Percentiles rank a stretch among this genome's conserved stretches.
Evolutionary conservation across 163 green algal genomes (phyloP).

Genomic region (Scenedesmus sp.): DNA sequence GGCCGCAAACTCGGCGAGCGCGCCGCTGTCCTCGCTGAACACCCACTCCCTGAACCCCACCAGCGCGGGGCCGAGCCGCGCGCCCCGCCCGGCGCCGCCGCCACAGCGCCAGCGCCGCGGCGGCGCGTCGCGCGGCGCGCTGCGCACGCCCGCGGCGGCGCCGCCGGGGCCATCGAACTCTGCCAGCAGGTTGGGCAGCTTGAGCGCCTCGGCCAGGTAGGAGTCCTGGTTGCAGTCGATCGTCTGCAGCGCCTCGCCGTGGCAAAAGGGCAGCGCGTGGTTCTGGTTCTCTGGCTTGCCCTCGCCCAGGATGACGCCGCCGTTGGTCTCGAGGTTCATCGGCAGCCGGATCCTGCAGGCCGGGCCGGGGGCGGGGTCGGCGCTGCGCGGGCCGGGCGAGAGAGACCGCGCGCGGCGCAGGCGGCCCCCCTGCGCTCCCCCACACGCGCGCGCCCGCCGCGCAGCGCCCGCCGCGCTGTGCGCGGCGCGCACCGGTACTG

Average conservation of each 20-base stretch:
- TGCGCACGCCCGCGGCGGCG: not conserved
- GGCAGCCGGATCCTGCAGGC: conserved; percentile 77
- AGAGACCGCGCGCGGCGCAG: too few species aligned
- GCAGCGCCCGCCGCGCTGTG: too few species aligned
- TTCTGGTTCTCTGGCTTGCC: conserved; percentile 98
- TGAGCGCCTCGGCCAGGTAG: conserved; percentile 79
- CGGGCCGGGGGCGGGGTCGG: not conserved
- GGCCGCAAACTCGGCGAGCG: conserved; percentile 78
- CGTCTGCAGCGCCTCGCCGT: conserved; percentile 83
- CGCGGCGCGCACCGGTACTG: conserved; percentile 22
- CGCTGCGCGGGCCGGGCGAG: too few species aligned
- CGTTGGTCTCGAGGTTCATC: conserved; percentile 63
- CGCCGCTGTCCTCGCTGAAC: conserved; percentile 76
- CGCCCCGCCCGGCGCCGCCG: conserved; percentile 25
- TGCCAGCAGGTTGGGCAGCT: conserved; percentile 57
- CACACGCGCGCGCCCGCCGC: too few species aligned
- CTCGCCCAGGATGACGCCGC: conserved; percentile 86
- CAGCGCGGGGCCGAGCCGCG: conserved; percentile 58
- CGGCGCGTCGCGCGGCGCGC: not conserved
- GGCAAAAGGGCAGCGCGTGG: conserved; percentile 86
- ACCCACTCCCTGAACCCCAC: conserved; percentile 83
- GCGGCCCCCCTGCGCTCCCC: too few species aligned
- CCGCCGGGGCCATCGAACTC: conserved; percentile 26
- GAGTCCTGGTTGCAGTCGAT: conserved; percentile 96
- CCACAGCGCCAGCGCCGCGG: conserved; percentile 29